Conservation (phyloP, 192 early-diverging fungal genomes). For the Haplosporangium gracile region DNA sequence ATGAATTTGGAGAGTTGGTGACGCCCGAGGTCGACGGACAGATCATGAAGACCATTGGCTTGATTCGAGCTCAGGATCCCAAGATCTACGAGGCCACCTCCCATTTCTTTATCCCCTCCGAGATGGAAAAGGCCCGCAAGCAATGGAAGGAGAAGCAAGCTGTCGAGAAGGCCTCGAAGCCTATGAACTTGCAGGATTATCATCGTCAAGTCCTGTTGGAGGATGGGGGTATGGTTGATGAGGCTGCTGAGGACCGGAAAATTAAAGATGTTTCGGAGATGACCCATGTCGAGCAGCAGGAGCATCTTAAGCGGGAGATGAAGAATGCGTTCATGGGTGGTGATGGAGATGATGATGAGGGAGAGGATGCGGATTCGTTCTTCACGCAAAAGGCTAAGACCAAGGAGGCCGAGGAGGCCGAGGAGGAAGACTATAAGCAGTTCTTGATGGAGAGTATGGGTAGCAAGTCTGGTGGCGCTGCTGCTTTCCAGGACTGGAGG, state of each 20-base stretch:
- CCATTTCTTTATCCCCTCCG: slow-evolving; percentile 83
- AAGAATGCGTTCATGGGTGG: slow-evolving; percentile 60
- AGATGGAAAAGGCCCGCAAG: slow-evolving; percentile 69
- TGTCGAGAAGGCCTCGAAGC: slow-evolving; percentile 68
- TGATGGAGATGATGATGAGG: slow-evolving; percentile 61
- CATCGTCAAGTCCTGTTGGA: slow-evolving; percentile 85
- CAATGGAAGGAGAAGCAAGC: slow-evolving; percentile 78
- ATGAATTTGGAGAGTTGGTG: slow-evolving; percentile 83
- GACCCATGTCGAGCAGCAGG: slow-evolving; percentile 91
- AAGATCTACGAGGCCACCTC: slow-evolving; percentile 84
- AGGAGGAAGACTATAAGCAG: slow-evolving; percentile 91
- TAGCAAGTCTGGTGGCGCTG: slow-evolving; percentile 61
- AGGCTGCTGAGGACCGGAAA: slow-evolving; percentile 63
- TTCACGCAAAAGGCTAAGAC: slow-evolving; percentile 81
- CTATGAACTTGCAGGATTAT: slow-evolving; percentile 87
- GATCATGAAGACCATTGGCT: slow-evolving; percentile 92
- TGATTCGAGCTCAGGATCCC: slow-evolving; percentile 82
- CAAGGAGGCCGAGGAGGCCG: slow-evolving; percentile 79
- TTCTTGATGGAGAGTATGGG: slow-evolving; percentile 89
- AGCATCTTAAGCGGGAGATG: slow-evolving; percentile 79
- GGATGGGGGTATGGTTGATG: slow-evolving; percentile 64
- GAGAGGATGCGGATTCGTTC: slow-evolving; percentile 77
- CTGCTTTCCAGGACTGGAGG: slow-evolving; percentile 73
- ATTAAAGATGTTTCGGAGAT: slow-evolving; percentile 47
- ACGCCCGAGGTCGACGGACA: slow-evolving; percentile 93